Percentiles rank a stretch among this genome's conserved stretches.
phyloP scores from a whole-genome alignment of 495 filamentous ascomycete species.

The Tuber aestivum region DNA sequence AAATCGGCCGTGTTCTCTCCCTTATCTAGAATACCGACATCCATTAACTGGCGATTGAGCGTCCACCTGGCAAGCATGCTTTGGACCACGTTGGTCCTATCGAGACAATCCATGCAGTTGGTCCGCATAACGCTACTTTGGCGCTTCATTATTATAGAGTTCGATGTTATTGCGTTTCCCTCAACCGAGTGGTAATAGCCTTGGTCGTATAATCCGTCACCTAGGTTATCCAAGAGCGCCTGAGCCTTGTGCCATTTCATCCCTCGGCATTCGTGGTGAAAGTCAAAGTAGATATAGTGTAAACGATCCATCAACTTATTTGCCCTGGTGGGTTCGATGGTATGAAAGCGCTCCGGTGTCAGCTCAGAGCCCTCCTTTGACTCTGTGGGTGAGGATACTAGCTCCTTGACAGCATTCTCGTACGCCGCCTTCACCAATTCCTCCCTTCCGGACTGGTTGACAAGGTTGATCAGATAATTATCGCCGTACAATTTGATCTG shows the following conservation, averaged over 20 bases:
- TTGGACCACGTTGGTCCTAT: conserved; percentile 96
- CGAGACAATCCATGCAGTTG: conserved; percentile 98
- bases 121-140: conserved; percentile 88
- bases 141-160: conserved; percentile 11
- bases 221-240: conserved; percentile 72
- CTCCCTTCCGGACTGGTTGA: conserved; percentile 91
- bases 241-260: conserved; percentile 88
- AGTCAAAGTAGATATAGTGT: conserved; percentile 97
- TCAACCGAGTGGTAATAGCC: conserved; percentile 87
- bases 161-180: conserved; percentile 49
- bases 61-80: conserved; percentile 86
- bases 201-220: conserved; percentile 63
- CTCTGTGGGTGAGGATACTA: conserved; percentile 66
- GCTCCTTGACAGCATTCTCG: conserved; percentile 70
- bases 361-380: conserved; percentile 53
- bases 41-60: conserved; percentile 76
- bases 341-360: conserved; percentile 72
- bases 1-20: conserved; percentile 69
- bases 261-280: conserved; percentile 93
- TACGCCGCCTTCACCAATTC: conserved; percentile 81
- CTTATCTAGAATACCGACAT: conserved; percentile 65
- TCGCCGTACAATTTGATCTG: conserved; percentile 90
- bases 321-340: conserved; percentile 59
- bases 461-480: conserved; percentile 91
- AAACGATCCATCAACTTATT: conserved; percentile 67